A percentile compares a stretch with the other conserved stretches of the same genome.
Evolutionary conservation across 2,329 filamentous ascomycete species (phyloP).

Genomic region (Fusarium ramigenum): DNA sequence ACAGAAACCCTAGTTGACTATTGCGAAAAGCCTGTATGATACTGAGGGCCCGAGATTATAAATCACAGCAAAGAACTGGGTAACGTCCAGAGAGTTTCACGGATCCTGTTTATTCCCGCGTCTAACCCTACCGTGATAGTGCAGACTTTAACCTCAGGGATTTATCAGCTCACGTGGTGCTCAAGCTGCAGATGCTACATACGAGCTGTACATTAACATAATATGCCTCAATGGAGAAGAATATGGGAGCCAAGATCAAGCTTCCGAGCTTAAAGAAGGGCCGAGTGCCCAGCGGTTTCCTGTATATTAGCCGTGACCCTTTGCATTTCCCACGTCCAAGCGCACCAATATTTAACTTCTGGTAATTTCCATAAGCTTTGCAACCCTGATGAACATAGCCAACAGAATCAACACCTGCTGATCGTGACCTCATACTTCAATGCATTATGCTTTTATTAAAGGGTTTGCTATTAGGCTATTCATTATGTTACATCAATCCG

Average conservation of each 20-base stretch:
- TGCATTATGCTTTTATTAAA: not conserved
- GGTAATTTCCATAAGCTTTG: not conserved
- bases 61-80: too few species aligned
- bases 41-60: too few species aligned
- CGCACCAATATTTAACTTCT: not conserved
- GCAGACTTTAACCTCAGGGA: not conserved
- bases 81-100: too few species aligned
- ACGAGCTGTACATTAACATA: rapidly evolving
- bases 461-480: not conserved
- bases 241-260: not conserved
- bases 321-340: not conserved
- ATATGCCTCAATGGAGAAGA: not conserved
- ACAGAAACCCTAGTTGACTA: too few species aligned
- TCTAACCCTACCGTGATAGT: rapidly evolving
- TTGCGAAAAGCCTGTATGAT: too few species aligned
- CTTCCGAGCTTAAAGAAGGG: not conserved
- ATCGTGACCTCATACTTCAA: not conserved
- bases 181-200: rapidly evolving
- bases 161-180: not conserved
- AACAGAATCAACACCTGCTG: not conserved
- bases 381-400: not conserved
- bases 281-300: not conserved
- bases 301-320: not conserved
- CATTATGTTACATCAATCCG: not conserved
- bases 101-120: not conserved